phyloP scores from a whole-genome alignment of 176 grass and related monocot species.

The Oryza glaberrima region DNA sequence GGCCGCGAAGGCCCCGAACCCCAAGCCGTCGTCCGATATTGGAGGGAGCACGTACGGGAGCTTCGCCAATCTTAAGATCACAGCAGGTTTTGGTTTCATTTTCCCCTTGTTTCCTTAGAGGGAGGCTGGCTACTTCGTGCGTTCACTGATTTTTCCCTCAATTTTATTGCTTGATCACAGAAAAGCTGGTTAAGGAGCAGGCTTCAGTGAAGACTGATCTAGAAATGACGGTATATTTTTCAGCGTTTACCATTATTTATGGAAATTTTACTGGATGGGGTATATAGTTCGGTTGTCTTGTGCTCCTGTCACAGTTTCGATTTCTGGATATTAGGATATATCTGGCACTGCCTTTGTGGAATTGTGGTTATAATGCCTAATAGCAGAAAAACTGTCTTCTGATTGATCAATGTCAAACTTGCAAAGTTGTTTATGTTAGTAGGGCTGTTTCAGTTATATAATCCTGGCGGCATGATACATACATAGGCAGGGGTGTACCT shows the following conservation, averaged over 20 bases:
- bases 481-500: background rate
- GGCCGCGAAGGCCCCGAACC: conserved; percentile 45
- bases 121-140: conserved; percentile 25
- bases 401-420: conserved; percentile 25
- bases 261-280: conserved; percentile 25
- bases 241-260: conserved; percentile 13
- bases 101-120: conserved; percentile 1
- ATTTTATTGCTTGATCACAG: conserved; percentile 52
- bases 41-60: conserved; percentile 73
- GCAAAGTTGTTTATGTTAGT: conserved; percentile 22
- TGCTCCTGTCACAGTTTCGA: background rate
- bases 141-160: conserved; percentile 34
- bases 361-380: background rate
- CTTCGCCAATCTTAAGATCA: conserved; percentile 91
- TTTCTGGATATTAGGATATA: conserved; percentile 2
- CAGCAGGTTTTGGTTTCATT: conserved; percentile 63
- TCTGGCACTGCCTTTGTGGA: conserved; percentile 6
- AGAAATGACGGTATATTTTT: conserved; percentile 80
- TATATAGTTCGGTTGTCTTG: background rate
- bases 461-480: conserved; percentile 8
- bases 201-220: conserved; percentile 90
- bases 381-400: conserved; percentile 14
- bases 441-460: background rate
- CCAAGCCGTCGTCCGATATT: conserved; percentile 66
- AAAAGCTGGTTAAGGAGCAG: conserved; percentile 91